Evolutionary conservation across 2,329 filamentous ascomycete species (phyloP).

Genomic region (Pyricularia grisea): DNA sequence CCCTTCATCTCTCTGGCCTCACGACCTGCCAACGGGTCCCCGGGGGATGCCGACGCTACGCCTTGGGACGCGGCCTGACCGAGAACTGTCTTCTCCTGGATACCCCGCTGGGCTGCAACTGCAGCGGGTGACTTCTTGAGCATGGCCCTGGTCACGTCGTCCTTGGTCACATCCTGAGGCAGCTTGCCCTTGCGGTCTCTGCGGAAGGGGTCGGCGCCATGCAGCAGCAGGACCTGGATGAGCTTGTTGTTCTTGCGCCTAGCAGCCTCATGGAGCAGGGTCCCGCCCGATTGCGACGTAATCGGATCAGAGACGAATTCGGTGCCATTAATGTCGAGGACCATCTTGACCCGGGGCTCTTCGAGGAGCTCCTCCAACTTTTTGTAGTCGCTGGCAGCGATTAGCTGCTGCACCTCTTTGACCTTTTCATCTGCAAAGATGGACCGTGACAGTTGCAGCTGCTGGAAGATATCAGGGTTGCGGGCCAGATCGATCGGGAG

Average conservation of each 20-base stretch:
- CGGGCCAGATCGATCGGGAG: slow-evolving; percentile 81
- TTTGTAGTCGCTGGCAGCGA: slow-evolving; percentile 65
- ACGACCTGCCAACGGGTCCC: slow-evolving; percentile 61
- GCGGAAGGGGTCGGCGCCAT: slow-evolving; percentile 92
- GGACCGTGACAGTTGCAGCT: slow-evolving; percentile 81
- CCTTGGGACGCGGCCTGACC: slow-evolving; percentile 59
- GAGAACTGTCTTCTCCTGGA: slow-evolving; percentile 94
- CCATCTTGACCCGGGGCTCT: slow-evolving; percentile 75
- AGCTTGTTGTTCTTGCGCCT: slow-evolving; percentile 78
- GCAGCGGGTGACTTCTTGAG: slow-evolving; percentile 92
- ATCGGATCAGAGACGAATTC: slow-evolving; percentile 75
- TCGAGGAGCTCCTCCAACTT: slow-evolving; percentile 70
- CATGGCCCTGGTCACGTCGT: slow-evolving; percentile 79
- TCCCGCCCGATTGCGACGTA: slow-evolving; percentile 78
- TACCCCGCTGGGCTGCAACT: slow-evolving; percentile 85
- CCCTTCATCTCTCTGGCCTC: slow-evolving; percentile 97
- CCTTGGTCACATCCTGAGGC: slow-evolving; percentile 91
- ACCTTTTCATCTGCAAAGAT: slow-evolving; percentile 84
- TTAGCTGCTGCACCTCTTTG: slow-evolving; percentile 71
- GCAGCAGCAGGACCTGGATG: slow-evolving; percentile 82
- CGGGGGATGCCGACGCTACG: slow-evolving; percentile 39
- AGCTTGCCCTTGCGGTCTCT: slow-evolving; percentile 92
- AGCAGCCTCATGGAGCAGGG: slow-evolving; percentile 85
- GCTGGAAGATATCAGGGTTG: slow-evolving; percentile 91
- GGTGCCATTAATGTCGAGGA: slow-evolving; percentile 84